These are phyloP conservation scores for Schizosaccharomyces octosporus DNA, from an alignment of 805 yeast species.

Conservation along the genomic window DNA sequence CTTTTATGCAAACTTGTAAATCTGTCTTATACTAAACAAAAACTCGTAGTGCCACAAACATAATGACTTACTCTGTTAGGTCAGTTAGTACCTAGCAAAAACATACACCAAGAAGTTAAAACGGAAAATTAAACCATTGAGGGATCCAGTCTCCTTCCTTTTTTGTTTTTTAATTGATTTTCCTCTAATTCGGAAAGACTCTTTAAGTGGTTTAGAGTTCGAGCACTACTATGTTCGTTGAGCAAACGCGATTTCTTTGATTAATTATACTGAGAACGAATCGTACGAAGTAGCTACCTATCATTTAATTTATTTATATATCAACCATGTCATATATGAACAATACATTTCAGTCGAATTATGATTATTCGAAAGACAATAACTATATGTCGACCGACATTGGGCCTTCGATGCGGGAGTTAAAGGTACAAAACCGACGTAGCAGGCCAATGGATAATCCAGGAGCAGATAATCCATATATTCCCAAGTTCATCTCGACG, in stretches of 20 bases:
- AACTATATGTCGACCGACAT: not conserved
- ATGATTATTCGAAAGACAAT: not conserved
- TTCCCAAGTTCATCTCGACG: constrained; percentile 13
- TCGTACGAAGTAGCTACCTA: not conserved
- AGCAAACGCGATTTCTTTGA: no score
- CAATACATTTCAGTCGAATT: not conserved
- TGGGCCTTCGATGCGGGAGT: constrained; percentile 1
- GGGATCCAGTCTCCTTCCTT: no score
- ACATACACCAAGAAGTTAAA: no score
- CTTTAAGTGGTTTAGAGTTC: not conserved
- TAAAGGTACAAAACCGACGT: not conserved
- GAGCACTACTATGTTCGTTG: not conserved
- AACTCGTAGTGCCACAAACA: no score
- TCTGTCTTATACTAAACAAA: no score
- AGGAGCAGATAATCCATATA: constrained; percentile 11
- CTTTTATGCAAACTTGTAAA: no score
- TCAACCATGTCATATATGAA: not conserved
- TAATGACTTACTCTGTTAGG: no score
- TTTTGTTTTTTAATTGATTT: no score
- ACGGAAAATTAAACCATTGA: no score
- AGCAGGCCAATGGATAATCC: not conserved
- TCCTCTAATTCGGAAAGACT: no score
- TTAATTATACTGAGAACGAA: no score
- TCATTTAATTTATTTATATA: not conserved
- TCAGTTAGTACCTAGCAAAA: no score